Evolutionary conservation across 257 asterid genomes (phyloP).

Genomic region (Solanum peruvianum): DNA sequence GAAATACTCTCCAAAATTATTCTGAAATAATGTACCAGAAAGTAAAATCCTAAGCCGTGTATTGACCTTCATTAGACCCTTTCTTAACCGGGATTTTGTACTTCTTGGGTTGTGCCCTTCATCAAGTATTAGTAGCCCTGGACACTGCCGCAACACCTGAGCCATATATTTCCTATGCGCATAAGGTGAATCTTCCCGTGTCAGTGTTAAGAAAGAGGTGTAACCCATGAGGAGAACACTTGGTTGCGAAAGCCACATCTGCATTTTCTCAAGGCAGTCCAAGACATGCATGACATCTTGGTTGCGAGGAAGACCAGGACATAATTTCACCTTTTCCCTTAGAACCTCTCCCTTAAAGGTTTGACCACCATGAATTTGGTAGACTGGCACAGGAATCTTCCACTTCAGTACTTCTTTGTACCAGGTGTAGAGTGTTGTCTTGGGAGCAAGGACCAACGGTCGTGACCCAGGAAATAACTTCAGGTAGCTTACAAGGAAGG

Average conservation of each 20-base stretch:
- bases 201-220: slow-evolving; percentile 76
- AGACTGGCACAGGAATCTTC: slow-evolving; percentile 88
- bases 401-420: slow-evolving; percentile 93
- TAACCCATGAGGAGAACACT: slow-evolving; percentile 95
- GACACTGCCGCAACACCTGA: slow-evolving; percentile 74
- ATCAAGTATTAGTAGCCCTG: slow-evolving; percentile 83
- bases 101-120: slow-evolving; percentile 99
- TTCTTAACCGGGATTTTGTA: slow-evolving; percentile 84
- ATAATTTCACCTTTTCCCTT: slow-evolving; percentile 67
- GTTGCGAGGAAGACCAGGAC: slow-evolving; percentile 77
- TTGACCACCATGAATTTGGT: slow-evolving; percentile 98
- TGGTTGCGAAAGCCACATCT: slow-evolving; percentile 91
- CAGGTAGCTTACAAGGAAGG: slow-evolving; percentile 88
- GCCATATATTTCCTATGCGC: slow-evolving; percentile 98
- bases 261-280: slow-evolving; percentile 94
- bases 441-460: slow-evolving; percentile 92
- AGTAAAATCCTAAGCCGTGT: slow-evolving; percentile 79
- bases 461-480: slow-evolving; percentile 88
- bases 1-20: slow-evolving; percentile 94
- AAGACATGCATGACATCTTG: slow-evolving; percentile 98
- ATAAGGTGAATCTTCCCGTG: slow-evolving; percentile 85
- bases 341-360: slow-evolving; percentile 89
- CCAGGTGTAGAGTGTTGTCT: slow-evolving; percentile 92
- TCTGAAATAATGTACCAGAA: slow-evolving; percentile 91
- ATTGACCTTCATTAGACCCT: slow-evolving; percentile 81